Evolutionary conservation across 257 asterid species (phyloP), one percentile per base, ranked within the genome.

Genomic region (Craterostigma plantagineum): DNA sequence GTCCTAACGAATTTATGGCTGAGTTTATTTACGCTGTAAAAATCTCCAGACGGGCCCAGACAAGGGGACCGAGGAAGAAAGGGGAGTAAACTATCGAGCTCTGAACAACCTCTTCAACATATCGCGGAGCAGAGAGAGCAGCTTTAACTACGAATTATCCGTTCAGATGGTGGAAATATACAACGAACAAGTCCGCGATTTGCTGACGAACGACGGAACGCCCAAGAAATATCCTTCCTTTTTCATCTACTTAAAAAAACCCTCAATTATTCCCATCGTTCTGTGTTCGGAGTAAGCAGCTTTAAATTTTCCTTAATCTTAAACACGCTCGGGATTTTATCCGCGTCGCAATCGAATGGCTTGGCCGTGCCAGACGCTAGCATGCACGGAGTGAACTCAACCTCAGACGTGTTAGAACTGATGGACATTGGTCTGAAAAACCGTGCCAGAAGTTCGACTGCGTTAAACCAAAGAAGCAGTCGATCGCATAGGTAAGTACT

Each of bases 71-170:
- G 92, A 90, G 53, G 92, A 72, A 34, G 82, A 83, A 7, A 79
- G 92, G 92, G 99, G 99, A 37, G 95, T 83, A 42, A 90, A 90
- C 59, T 90, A 79, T 57, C 72, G 99, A 49, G 91, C 99, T 50
- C 55, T 90, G 39, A 83, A 84, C 30, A 70, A 79, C 59, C 92
- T 90, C 45, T 83, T 90, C 59, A 53, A 34, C 43, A 77, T 80
- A 46, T 77, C 94, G 33, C 87, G 75, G 59, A 52, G 53, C 45
- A 63, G 96, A 52, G 63, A 55, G 52, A 52, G 69, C 63, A 57
- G 60, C 49, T 73, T 47, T 42, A 62, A 67, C 11, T 90, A 90
- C 43, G 87, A 90, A 54, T 62, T 90, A 36, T 62, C 76, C n/a
- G 96, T 69, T 42, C 99, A 90, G 58, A 90, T 90, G 92, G 90